A percentile compares a stretch with the other conserved stretches of the same genome.
Evolutionary conservation across 2,329 filamentous ascomycete genomes (phyloP).

Genomic region (Xylariaceae sp.): DNA sequence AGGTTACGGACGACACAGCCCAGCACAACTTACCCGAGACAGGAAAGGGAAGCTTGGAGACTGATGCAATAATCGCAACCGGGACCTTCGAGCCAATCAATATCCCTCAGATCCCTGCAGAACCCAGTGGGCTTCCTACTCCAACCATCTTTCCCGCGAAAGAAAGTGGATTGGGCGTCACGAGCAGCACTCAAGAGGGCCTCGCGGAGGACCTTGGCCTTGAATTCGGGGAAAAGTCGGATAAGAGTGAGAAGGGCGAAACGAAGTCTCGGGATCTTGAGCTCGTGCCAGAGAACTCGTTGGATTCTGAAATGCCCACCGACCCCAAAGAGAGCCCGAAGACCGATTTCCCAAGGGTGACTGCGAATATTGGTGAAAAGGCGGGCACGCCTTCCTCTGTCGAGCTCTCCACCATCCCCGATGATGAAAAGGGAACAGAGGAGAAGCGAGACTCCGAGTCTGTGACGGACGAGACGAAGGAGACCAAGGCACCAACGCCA

Average conservation of each 20-base stretch:
- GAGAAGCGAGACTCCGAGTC: no score
- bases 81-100: not conserved
- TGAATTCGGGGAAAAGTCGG: slow-evolving; percentile 23
- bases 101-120: not conserved
- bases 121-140: slow-evolving; percentile 1
- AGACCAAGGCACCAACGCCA: no score
- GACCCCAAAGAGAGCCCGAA: not conserved
- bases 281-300: slow-evolving; percentile 1
- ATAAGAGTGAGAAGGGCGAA: slow-evolving; percentile 38
- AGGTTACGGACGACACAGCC: not conserved
- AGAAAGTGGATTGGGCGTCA: no score
- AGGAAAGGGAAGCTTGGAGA: slow-evolving; percentile 3
- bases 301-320: not conserved
- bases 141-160: slow-evolving; percentile 3
- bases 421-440: no score
- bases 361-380: not conserved
- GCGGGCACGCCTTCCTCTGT: slow-evolving; percentile 6
- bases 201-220: slow-evolving; percentile 4
- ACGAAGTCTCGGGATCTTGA: slow-evolving; percentile 22
- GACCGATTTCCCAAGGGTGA: slow-evolving; percentile 1
- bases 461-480: no score
- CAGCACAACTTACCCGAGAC: not conserved
- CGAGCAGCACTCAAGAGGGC: slow-evolving; percentile 3
- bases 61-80: not conserved
- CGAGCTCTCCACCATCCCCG: no score